phyloP scores from a whole-genome alignment of 176 grass and related monocot species.

The Carex littledalei region DNA sequence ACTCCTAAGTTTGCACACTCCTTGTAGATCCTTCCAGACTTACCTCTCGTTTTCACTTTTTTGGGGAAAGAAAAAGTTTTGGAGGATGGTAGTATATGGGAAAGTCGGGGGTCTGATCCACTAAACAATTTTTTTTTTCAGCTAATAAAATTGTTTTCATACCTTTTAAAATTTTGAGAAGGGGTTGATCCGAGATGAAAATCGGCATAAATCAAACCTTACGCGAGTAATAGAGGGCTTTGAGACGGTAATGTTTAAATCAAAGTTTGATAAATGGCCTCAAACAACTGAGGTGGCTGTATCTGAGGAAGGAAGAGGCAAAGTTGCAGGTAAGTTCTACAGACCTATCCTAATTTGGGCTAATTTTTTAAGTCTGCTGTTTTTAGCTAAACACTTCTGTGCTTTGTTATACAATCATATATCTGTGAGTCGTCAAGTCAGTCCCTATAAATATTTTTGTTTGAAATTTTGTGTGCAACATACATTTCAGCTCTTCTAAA shows the following conservation, averaged over 20 bases:
- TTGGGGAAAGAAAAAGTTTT: not conserved
- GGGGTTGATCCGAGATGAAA: slow-evolving; percentile 66
- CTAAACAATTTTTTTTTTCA: not conserved
- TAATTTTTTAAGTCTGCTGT: not conserved
- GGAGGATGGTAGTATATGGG: not conserved
- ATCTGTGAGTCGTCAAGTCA: not conserved
- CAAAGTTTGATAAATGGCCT: slow-evolving; percentile 86
- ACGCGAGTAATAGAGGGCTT: slow-evolving; percentile 88
- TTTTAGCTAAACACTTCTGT: not conserved
- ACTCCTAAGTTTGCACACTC: not conserved
- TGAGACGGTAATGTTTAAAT: slow-evolving; percentile 73
- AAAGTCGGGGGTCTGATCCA: not conserved
- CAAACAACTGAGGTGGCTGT: slow-evolving; percentile 69
- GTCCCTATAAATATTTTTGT: not conserved
- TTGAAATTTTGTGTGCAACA: not conserved
- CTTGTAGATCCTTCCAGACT: not conserved
- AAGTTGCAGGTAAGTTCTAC: slow-evolving; percentile 77
- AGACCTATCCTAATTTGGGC: slow-evolving; percentile 15
- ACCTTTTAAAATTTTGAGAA: slow-evolving; percentile 28
- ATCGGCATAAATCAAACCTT: slow-evolving; percentile 46
- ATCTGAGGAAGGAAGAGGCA: slow-evolving; percentile 89
- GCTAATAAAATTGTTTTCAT: not conserved
- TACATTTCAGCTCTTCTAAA: slow-evolving; percentile 69
- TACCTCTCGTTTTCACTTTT: not conserved
- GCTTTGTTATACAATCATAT: not conserved